Percentiles rank a stretch among this genome's conserved stretches.
phyloP scores from a whole-genome alignment of 2,329 filamentous ascomycete genomes.

The Byssoonygena ceratinophila region DNA sequence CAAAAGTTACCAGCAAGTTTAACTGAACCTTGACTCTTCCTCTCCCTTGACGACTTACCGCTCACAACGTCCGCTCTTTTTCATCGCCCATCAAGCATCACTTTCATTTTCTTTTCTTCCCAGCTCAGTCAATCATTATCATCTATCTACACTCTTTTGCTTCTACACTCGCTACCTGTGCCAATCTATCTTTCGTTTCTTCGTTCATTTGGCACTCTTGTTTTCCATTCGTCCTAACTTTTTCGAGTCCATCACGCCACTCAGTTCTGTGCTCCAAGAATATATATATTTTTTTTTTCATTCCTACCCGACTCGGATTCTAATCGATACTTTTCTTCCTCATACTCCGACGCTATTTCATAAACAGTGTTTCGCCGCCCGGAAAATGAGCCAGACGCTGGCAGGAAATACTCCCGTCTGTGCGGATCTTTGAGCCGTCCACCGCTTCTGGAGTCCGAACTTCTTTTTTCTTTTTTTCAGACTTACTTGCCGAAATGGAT shows the following conservation, averaged over 20 bases:
- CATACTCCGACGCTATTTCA: neutral
- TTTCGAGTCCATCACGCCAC: neutral
- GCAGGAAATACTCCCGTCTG: neutral
- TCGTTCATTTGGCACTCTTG: conserved; percentile 16
- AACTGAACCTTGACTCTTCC: conserved; percentile 1
- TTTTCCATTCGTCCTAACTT: neutral
- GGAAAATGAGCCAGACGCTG: neutral
- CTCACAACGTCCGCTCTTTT: neutral
- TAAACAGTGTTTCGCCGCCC: neutral
- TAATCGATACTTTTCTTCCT: neutral
- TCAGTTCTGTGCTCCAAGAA: neutral
- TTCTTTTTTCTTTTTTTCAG: neutral
- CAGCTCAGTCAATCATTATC: neutral
- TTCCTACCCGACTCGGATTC: neutral
- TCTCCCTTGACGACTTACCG: neutral
- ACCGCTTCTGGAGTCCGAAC: neutral
- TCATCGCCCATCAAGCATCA: neutral
- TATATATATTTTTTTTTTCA: neutral
- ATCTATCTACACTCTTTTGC: conserved; percentile 17
- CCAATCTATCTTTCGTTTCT: conserved; percentile 14
- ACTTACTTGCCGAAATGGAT: conserved; percentile 25
- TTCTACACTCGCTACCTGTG: conserved; percentile 12
- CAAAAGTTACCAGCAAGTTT: conserved; percentile 3
- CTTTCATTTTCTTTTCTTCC: neutral
- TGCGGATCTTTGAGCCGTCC: neutral